These are phyloP conservation scores for Neobulgaria alba DNA, from an alignment of 2,329 filamentous ascomycete species.

Conservation along the genomic window DNA sequence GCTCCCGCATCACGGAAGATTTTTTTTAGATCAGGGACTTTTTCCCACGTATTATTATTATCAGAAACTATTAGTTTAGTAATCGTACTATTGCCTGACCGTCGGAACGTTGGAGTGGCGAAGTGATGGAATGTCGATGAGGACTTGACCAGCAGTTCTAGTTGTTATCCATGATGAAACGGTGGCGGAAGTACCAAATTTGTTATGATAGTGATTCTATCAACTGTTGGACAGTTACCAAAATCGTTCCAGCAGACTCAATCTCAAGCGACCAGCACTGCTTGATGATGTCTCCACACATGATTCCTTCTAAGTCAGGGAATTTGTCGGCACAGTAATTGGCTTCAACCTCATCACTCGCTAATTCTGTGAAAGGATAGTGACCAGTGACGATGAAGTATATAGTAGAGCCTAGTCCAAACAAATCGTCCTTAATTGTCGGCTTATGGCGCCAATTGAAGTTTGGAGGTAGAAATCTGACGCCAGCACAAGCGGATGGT, in stretches of 20 bases:
- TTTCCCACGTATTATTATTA: too few relatives aligned
- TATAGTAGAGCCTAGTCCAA: slow-evolving; percentile 30
- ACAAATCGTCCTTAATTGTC: slow-evolving; percentile 27
- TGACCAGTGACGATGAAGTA: slow-evolving; percentile 30
- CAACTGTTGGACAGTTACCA: too few relatives aligned
- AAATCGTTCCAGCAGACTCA: slow-evolving; percentile 4
- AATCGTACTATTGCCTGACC: too few relatives aligned
- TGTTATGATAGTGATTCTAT: too few relatives aligned
- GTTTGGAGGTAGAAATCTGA: slow-evolving; percentile 20
- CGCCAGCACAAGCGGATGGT: slow-evolving; percentile 17
- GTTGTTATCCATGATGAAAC: too few relatives aligned
- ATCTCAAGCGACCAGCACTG: slow-evolving; percentile 25
- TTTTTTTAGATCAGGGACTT: too few relatives aligned
- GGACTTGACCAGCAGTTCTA: too few relatives aligned
- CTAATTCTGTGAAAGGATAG: slow-evolving; percentile 26
- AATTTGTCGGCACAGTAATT: slow-evolving; percentile 24
- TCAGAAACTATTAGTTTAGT: too few relatives aligned
- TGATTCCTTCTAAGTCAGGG: slow-evolving; percentile 22
- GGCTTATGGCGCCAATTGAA: slow-evolving; percentile 23
- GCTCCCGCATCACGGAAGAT: too few relatives aligned
- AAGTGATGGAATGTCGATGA: too few relatives aligned
- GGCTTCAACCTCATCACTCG: slow-evolving; percentile 25
- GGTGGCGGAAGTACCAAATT: too few relatives aligned
- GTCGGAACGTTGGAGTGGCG: too few relatives aligned
- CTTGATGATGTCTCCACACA: slow-evolving; percentile 25